A percentile compares a stretch with the other conserved stretches of the same genome.
These are phyloP conservation scores for Fusarium burgessii DNA, from an alignment of 2,329 filamentous ascomycete species.

Conservation along the genomic window DNA sequence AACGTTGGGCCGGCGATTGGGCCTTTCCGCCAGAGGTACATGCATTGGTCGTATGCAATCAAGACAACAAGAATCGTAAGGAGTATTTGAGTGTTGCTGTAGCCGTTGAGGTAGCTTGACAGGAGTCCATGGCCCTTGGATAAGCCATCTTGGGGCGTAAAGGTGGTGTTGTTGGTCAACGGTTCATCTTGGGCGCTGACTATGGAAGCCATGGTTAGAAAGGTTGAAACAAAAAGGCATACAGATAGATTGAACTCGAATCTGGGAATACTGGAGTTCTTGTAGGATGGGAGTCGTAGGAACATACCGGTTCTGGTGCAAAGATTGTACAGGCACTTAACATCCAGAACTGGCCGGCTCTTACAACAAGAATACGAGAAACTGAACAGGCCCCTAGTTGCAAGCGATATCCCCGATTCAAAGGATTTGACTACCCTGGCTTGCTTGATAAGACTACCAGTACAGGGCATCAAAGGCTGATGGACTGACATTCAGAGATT, in stretches of 20 bases:
- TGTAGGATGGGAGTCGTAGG: neutral
- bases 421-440: neutral
- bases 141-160: neutral
- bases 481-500: constrained; percentile 27
- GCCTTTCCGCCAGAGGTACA: constrained; percentile 71
- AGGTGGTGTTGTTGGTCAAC: constrained; percentile 9
- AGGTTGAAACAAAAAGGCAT: neutral
- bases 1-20: constrained; percentile 71
- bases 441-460: neutral
- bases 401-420: neutral
- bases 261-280: neutral
- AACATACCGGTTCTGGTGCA: neutral
- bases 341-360: neutral
- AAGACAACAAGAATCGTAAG: constrained; percentile 50
- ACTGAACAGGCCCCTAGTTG: too few species aligned
- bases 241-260: neutral
- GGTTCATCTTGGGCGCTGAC: neutral
- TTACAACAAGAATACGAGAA: constrained; percentile 22
- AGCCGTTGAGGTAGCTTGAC: constrained; percentile 11
- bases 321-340: fast-evolving
- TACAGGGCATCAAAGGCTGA: neutral
- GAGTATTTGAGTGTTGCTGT: constrained; percentile 26
- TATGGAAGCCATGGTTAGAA: constrained; percentile 8
- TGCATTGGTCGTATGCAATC: constrained; percentile 58
- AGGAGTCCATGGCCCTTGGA: constrained; percentile 8